Base-by-base conservation (phyloP, 129 eudicot genomes). In the Tanacetum coccineum region DNA sequence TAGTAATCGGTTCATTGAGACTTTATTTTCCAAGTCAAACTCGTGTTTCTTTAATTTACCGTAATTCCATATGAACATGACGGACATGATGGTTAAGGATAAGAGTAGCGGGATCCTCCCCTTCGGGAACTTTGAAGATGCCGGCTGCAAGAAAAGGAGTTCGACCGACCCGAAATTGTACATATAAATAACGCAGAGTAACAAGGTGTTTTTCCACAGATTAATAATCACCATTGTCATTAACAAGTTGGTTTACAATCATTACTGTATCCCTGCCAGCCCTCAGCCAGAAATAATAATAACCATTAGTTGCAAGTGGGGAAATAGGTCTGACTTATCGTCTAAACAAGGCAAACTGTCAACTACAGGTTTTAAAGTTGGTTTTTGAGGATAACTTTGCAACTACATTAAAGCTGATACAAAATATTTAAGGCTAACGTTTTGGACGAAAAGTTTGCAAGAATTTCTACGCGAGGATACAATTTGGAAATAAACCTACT, bases 181-280 rank as follows among this genome's bases (percentile, higher is more conserved):
- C 32, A 13, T n/a, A 85, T 70, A 72, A 85, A 85, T 0, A 64
- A 19, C 4, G 75, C 70, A 11, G 84, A 0, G 56, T 42, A 25
- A 76, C 48, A 63, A 76, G 40, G 44, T 55, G 68, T 58, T 79
- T 75, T 82, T 79, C 91, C 91, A 85, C 8, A 81, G 80, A 22
- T 76, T 76, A 22, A 79, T 70, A 73, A 85, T 85, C 64, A 85
- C 82, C 79, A 85, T n/a, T 22, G 82, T 53, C 81, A 71, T 85
- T 49, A 85, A 63, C 87, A 85, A 9, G 91, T 85, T 22, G 91
- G n/a, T n/a, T 85, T 36, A 82, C 82, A 48, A 85, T 76, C 91
- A 85, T 85, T 5, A 85, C 91, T 1, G 71, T 47, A 14, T 81
- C 18, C 79, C 87, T 2, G 91, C 82, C 52, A 85, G 76, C 17